Base-by-base conservation (phyloP, 192 early-diverging fungal genomes). In the Linnemannia schmuckeri region DNA sequence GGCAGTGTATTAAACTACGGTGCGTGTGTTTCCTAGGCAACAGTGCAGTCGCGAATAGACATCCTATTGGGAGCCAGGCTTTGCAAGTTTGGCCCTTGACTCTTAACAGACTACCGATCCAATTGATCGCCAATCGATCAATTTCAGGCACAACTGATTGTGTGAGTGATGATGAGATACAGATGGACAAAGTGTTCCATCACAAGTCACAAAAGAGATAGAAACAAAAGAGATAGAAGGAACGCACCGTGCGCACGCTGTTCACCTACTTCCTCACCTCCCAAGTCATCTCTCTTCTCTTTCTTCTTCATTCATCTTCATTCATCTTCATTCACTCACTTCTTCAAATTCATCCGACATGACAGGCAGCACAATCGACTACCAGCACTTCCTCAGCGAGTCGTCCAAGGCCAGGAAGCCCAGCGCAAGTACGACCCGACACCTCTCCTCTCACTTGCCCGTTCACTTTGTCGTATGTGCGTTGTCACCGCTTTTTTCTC, bases 361-460 rank as follows among this genome's bases (percentile, higher is more conserved):
- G 77, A 49, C 42, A 0, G 24, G 37, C 52, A 71, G 12, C 79
- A 82, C 69, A 24, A 78, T 89, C 69, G 83, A 91, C 61, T 90
- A 90, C 46, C 76, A 87, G 12, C 77, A 77, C 49, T 90, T 79
- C 55, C 88, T 91, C 38, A 90, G 86, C 76, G 81, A 87, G 35
- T 70, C 74, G 15, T 90, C 89, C 70, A 79, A 89, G 47, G 85
- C 88, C 15, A 79, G 90, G 47, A 86, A 90, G 33, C 89, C 90
- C 17, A 83, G 89, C 57, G 83, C 88, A 41, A 91, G 90, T 91
- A 91, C 75, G 83, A 52, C 27, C 20, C 15, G 4, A 20, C 15
- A 18, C 49, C 37, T 37, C 3, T 37, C 37, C 37, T 52, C 17
- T 49, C 18, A 4, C 0, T 38, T 33, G 1, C 13, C n/a, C 9